Percentiles rank a stretch among this genome's conserved stretches.
phyloP scores from a whole-genome alignment of 1,139 yeast genomes.

The Debaryomycetaceae sp. region DNA sequence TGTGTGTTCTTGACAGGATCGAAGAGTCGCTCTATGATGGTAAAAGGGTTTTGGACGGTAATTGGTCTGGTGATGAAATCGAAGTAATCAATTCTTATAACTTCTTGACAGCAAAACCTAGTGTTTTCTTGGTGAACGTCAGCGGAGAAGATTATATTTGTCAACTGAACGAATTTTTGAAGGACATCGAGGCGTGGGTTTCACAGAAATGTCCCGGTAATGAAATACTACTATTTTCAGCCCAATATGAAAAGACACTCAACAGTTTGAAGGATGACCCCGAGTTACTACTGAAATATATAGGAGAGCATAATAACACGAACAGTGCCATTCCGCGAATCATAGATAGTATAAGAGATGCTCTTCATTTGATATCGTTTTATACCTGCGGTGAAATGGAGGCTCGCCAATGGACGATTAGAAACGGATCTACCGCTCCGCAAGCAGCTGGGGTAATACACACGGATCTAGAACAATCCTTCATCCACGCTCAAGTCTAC shows the following conservation, averaged over 20 bases:
- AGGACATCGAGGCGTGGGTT: slow-evolving; percentile 50
- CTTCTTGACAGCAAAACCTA: slow-evolving; percentile 68
- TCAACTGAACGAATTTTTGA: slow-evolving; percentile 43
- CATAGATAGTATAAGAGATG: slow-evolving; percentile 61
- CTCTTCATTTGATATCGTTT: slow-evolving; percentile 72
- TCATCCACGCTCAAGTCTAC: slow-evolving; percentile 82
- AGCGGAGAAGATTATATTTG: slow-evolving; percentile 48
- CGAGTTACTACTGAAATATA: slow-evolving; percentile 15
- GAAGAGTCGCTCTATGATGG: slow-evolving; percentile 59
- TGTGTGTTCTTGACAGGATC: slow-evolving; percentile 43
- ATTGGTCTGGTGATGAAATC: slow-evolving; percentile 57
- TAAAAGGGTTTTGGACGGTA: slow-evolving; percentile 42
- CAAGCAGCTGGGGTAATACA: slow-evolving; percentile 95
- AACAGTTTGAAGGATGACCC: slow-evolving; percentile 19
- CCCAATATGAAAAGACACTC: slow-evolving; percentile 50
- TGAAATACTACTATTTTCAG: slow-evolving; percentile 55
- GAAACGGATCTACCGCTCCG: slow-evolving; percentile 76
- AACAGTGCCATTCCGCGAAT: slow-evolving; percentile 43
- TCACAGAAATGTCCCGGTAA: slow-evolving; percentile 53
- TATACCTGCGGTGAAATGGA: slow-evolving; percentile 91
- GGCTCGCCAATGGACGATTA: slow-evolving; percentile 89
- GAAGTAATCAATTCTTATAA: slow-evolving; percentile 56
- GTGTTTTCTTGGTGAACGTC: slow-evolving; percentile 59
- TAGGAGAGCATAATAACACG: slow-evolving; percentile 8
- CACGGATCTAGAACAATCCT: slow-evolving; percentile 80